These are phyloP conservation scores for Aureobasidium sp. DNA, from an alignment of 2,329 filamentous ascomycete species.

Conservation along the genomic window DNA sequence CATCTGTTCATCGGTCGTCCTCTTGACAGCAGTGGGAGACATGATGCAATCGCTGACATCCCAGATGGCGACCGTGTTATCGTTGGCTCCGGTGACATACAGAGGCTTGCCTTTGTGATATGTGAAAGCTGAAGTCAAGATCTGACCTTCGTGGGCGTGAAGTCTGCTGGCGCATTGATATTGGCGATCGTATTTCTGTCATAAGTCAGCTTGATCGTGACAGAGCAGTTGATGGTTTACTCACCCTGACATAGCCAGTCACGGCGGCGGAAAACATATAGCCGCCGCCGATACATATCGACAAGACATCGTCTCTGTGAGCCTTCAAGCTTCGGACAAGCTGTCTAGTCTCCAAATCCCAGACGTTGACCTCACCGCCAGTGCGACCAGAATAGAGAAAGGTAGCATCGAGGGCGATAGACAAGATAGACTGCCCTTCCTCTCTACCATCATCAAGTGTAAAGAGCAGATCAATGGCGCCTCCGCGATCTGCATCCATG, in stretches of 20 bases:
- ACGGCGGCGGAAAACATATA: slow-evolving; percentile 90
- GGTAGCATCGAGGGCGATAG: slow-evolving; percentile 86
- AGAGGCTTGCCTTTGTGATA: slow-evolving; percentile 76
- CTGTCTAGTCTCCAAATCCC: slow-evolving; percentile 96
- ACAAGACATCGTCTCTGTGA: slow-evolving; percentile 84
- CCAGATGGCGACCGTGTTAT: slow-evolving; percentile 92
- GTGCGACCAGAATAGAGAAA: slow-evolving; percentile 94
- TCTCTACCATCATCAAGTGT: slow-evolving; percentile 65
- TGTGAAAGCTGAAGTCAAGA: slow-evolving; percentile 84
- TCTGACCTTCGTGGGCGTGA: slow-evolving; percentile 87
- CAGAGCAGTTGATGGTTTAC: slow-evolving; percentile 30
- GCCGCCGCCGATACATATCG: slow-evolving; percentile 86
- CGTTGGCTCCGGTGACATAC: slow-evolving; percentile 96
- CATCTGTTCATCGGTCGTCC: slow-evolving; percentile 70
- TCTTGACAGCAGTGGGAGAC: slow-evolving; percentile 48
- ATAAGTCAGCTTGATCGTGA: slow-evolving; percentile 3
- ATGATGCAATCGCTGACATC: slow-evolving; percentile 68
- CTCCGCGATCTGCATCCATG: slow-evolving; percentile 65
- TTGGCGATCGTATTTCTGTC: slow-evolving; percentile 78
- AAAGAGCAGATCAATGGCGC: slow-evolving; percentile 76
- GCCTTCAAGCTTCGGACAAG: slow-evolving; percentile 87
- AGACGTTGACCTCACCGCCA: slow-evolving; percentile 90
- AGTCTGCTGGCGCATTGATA: slow-evolving; percentile 84
- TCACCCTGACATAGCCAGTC: slow-evolving; percentile 86
- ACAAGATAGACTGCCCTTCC: slow-evolving; percentile 72